Base-by-base conservation (phyloP, 768 basidiomycete genomes). In the Xanthoconium purpureum region DNA sequence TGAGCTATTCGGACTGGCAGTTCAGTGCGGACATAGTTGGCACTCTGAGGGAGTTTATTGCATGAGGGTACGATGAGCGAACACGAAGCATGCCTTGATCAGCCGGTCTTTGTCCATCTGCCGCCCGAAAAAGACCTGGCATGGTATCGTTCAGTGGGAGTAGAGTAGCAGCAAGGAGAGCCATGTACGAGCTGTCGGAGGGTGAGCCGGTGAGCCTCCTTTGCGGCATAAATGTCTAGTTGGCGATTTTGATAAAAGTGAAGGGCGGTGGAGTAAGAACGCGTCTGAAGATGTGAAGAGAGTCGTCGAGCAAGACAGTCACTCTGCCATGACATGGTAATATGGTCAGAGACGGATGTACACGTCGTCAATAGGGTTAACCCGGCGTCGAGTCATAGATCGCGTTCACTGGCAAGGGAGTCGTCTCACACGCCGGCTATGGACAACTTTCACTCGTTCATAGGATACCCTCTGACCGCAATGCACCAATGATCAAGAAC, bases 1-100 rank as follows among this genome's bases (percentile, higher is more conserved):
- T 95, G 93, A 5, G 92, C 88, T 64, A 94, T 89, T 37, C 93
- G 84, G 14, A 93, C 84, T 11, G 94, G 93, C 7, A 96, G 74
- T 66, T 96, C 93, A 6, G 89, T 89, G 50, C 92, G 84, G 42
- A 96, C 91, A 72, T 94, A 92, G 69, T 94, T 94, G 51, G 90
- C 92, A 60, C 89, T 91, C 91, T 94, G 49, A 18, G 32, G 24
- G 12, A 35, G 40, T 54, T 43, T 28, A 40, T 54, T 37, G 50
- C 6, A 42, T 7, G 33, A 20, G 28, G 17, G 50, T 4, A 4
- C 5, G 14, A 46, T 36, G 20, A 32, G 30, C 13, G 40, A 48
- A 48, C 20, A 33, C 13, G 33, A 50, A 17, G 48, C 75, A 37
- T 63, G 82, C 91, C 77, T 87, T 90, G 66, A 93, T 81, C 36